phyloP scores from a whole-genome alignment of 805 yeast genomes.

The Kodamaea restingae region DNA sequence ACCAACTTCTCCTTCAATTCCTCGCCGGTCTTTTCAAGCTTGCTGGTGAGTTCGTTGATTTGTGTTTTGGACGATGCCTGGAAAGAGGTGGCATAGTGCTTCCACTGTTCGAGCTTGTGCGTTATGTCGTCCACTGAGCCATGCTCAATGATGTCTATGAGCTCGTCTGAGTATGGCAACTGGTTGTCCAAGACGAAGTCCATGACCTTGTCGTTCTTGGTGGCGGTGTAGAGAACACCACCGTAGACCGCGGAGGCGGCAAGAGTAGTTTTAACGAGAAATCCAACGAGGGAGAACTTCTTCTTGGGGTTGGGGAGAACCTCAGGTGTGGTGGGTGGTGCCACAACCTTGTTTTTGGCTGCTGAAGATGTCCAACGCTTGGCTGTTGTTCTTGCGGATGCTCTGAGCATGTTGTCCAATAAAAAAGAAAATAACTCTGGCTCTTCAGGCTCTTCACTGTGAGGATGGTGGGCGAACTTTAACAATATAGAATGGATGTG shows the following conservation, averaged over 20 bases:
- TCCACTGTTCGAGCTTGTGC: slow-evolving; percentile 16
- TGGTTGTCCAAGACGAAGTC: slow-evolving; percentile 42
- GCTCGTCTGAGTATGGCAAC: slow-evolving; percentile 40
- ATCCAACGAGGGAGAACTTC: slow-evolving; percentile 28
- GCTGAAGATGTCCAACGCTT: neutral
- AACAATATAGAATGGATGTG: too few species aligned
- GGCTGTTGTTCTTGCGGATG: slow-evolving; percentile 6
- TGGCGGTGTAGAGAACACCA: slow-evolving; percentile 37
- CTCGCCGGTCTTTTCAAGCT: slow-evolving; percentile 31
- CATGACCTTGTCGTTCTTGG: slow-evolving; percentile 41
- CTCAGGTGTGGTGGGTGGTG: neutral
- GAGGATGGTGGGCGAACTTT: too few species aligned
- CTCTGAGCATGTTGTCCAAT: slow-evolving; percentile 11
- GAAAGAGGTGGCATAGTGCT: slow-evolving; percentile 17
- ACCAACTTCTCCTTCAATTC: slow-evolving; percentile 28
- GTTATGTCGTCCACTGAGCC: slow-evolving; percentile 32
- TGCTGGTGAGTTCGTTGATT: slow-evolving; percentile 29
- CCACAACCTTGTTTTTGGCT: too few species aligned
- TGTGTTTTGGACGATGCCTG: slow-evolving; percentile 30
- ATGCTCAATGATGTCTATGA: slow-evolving; percentile 34
- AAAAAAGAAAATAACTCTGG: neutral
- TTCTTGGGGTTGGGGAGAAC: slow-evolving; percentile 16
- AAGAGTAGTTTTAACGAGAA: slow-evolving; percentile 28
- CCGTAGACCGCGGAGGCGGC: slow-evolving; percentile 32
- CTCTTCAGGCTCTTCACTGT: too few species aligned